phyloP scores from a whole-genome alignment of 1,139 yeast genomes.

The Cylindricascospora bacillispora region DNA sequence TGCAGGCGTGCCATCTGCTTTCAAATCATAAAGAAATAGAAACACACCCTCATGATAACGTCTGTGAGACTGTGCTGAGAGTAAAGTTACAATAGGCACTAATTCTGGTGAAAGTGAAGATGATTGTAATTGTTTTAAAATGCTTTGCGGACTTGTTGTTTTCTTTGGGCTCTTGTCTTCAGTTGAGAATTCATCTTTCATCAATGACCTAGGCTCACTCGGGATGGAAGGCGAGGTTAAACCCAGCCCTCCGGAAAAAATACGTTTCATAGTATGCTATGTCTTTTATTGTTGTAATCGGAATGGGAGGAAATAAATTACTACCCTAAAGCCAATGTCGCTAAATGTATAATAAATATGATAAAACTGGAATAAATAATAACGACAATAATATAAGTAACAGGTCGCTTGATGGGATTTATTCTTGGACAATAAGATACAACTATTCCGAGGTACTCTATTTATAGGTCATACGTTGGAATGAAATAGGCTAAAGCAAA shows the following conservation, averaged over 20 bases:
- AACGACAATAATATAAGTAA: too few relatives aligned
- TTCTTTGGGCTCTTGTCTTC: not conserved
- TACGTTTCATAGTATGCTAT: slow-evolving; percentile 8
- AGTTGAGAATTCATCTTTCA: not conserved
- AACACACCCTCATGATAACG: slow-evolving; percentile 65
- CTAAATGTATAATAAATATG: too few relatives aligned
- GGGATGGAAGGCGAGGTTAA: not conserved
- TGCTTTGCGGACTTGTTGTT: slow-evolving; percentile 4
- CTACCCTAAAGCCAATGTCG: too few relatives aligned
- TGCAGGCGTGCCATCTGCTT: slow-evolving; percentile 72
- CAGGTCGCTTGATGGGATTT: too few relatives aligned
- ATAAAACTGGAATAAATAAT: too few relatives aligned
- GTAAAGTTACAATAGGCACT: slow-evolving; percentile 59
- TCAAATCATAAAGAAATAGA: slow-evolving; percentile 58
- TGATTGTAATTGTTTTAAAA: not conserved
- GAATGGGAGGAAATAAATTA: too few relatives aligned
- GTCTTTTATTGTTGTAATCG: too few relatives aligned
- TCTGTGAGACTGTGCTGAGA: slow-evolving; percentile 62
- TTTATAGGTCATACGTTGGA: too few relatives aligned
- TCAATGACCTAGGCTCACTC: not conserved
- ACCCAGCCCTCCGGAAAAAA: slow-evolving; percentile 7
- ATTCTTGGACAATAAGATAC: too few relatives aligned
- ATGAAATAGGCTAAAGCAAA: too few relatives aligned
- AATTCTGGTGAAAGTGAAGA: slow-evolving; percentile 49
- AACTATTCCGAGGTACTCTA: too few relatives aligned